Conservation (phyloP, 2,329 filamentous ascomycete genomes). For the Ceratocystis cacaofunesta region DNA sequence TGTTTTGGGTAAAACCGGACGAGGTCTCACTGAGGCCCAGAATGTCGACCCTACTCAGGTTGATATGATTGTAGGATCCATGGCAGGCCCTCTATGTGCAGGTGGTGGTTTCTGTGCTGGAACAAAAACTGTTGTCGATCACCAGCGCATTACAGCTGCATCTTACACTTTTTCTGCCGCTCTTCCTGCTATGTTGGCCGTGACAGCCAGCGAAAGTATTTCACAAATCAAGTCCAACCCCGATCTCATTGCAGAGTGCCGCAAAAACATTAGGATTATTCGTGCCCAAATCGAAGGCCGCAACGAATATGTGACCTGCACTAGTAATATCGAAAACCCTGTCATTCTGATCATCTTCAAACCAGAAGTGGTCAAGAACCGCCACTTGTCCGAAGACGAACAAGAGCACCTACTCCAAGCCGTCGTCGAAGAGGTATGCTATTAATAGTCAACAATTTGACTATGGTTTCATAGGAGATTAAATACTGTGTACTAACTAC, state of each 20-base stretch:
- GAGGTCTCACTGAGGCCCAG: slow-evolving; percentile 87
- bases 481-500: not conserved
- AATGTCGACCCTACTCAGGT: slow-evolving; percentile 88
- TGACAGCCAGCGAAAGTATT: slow-evolving; percentile 87
- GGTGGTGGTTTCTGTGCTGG: slow-evolving; percentile 95
- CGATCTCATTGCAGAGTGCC: slow-evolving; percentile 60
- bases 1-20: slow-evolving; percentile 77
- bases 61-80: slow-evolving; percentile 92
- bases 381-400: slow-evolving; percentile 54
- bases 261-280: slow-evolving; percentile 79
- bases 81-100: slow-evolving; percentile 77
- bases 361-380: slow-evolving; percentile 59
- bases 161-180: slow-evolving; percentile 95
- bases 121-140: slow-evolving; percentile 78
- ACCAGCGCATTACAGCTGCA: slow-evolving; percentile 83
- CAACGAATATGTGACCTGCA: slow-evolving; percentile 82
- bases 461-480: not conserved
- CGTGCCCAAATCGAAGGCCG: slow-evolving; percentile 76
- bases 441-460: not conserved
- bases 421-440: slow-evolving; percentile 80
- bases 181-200: slow-evolving; percentile 80
- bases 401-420: slow-evolving; percentile 79
- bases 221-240: slow-evolving; percentile 75
- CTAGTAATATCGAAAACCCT: slow-evolving; percentile 71
- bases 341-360: slow-evolving; percentile 74